phyloP scores from a whole-genome alignment of 2,329 filamentous ascomycete genomes.

The Monosporascus sp. region DNA sequence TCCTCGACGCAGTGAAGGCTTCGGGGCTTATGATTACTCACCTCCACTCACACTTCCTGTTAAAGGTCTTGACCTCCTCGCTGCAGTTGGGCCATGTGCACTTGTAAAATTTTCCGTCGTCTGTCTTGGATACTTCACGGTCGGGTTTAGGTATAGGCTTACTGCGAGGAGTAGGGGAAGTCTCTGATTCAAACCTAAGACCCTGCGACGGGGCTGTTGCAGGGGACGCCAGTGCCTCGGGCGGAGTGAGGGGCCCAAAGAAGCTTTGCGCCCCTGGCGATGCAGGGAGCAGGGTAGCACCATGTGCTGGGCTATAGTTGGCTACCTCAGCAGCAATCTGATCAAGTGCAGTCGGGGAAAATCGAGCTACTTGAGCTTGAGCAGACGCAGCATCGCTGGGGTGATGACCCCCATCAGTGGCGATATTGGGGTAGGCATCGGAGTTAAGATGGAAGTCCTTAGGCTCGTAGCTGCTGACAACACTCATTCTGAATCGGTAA shows the following conservation, averaged over 20 bases:
- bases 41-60: slow-evolving; percentile 91
- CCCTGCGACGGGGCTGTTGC: background rate
- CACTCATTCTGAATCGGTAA: slow-evolving; percentile 37
- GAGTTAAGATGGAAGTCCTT: slow-evolving; percentile 43
- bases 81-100: slow-evolving; percentile 69
- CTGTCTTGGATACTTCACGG: slow-evolving; percentile 54
- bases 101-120: slow-evolving; percentile 63
- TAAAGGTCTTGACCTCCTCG: slow-evolving; percentile 61
- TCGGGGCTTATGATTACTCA: slow-evolving; percentile 44
- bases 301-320: slow-evolving; percentile 37
- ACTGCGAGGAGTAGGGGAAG: slow-evolving; percentile 29
- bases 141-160: slow-evolving; percentile 56
- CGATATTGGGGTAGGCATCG: slow-evolving; percentile 42
- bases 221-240: background rate
- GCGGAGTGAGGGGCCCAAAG: slow-evolving; percentile 12
- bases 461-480: slow-evolving; percentile 41
- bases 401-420: slow-evolving; percentile 28
- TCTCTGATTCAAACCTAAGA: slow-evolving; percentile 8
- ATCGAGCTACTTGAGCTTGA: background rate
- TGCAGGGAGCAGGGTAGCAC: slow-evolving; percentile 18
- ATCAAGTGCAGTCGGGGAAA: slow-evolving; percentile 33
- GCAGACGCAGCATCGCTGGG: background rate
- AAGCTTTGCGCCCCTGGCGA: slow-evolving; percentile 11
- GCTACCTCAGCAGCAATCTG: slow-evolving; percentile 33
- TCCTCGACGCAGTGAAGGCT: background rate